phyloP scores from a whole-genome alignment of 2,329 filamentous ascomycete genomes.

The Dothideomycetes sp. region DNA sequence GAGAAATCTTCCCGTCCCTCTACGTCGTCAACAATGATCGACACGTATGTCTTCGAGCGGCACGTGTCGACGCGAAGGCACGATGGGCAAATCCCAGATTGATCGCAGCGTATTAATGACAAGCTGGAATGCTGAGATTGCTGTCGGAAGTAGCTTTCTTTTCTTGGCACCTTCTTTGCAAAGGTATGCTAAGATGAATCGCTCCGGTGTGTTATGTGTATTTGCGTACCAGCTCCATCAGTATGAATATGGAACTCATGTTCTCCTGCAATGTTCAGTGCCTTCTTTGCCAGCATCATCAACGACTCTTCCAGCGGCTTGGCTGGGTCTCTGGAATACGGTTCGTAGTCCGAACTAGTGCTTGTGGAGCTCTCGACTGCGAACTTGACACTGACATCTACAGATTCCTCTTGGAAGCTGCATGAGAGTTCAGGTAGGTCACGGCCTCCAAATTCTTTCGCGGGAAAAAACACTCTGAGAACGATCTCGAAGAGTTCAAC shows the following conservation, averaged over 20 bases:
- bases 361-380: conserved; percentile 1
- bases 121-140: conserved; percentile 1
- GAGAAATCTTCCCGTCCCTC: conserved; percentile 1
- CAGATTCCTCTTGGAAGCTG: not conserved
- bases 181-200: not conserved
- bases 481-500: not conserved
- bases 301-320: conserved; percentile 1
- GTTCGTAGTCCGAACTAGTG: conserved; percentile 1
- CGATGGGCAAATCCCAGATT: not conserved
- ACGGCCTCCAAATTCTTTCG: not conserved
- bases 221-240: not conserved
- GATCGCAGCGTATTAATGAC: not conserved
- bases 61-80: conserved; percentile 1
- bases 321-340: not conserved
- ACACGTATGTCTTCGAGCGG: not conserved
- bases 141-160: not conserved
- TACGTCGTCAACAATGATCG: not conserved
- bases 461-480: not conserved
- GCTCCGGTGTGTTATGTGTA: not conserved
- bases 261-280: conserved; percentile 2
- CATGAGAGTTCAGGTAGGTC: not conserved
- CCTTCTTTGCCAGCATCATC: conserved; percentile 1
- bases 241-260: conserved; percentile 2
- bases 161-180: not conserved
- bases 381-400: conserved; percentile 1